Evolutionary conservation across 257 asterid genomes (phyloP), one percentile per base, ranked within the genome.

Genomic region (Nemophila menziesii): DNA sequence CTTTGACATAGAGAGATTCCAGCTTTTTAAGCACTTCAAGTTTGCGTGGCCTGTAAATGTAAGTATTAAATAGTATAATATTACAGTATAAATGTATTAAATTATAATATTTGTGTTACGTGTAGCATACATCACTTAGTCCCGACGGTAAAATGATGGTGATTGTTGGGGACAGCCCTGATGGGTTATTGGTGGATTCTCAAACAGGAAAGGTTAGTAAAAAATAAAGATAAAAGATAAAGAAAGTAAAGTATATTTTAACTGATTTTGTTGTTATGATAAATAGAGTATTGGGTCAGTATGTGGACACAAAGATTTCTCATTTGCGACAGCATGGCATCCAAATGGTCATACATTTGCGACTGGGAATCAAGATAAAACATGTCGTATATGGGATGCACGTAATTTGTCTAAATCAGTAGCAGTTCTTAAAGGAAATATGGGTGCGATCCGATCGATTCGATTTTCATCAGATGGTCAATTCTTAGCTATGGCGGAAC

Each of bases 281-380:
- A n/a, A n/a, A n/a, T 41, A 78, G 89, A 63, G 56, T 4, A 39
- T 78, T 27, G 72, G 60, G n/a, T 46, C 63, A 57, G 62, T 78
- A 42, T 62, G 55, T 4, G 89, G 89, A 40, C 89, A 78, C 56
- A 52, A 60, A 61, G 89, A 74, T 50, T 78, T 61, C 66, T 78
- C 89, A 7, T 78, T 74, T 16, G 89, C 89, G 15, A 73, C 87
- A 18, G 87, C 87, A 21, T 77, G 87, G 87, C 87, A 73, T 56
- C 82, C 80, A 20, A 66, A 70, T 18, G 89, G 89, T 19, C 18
- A 57, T 49, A 53, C 44, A 16, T 71, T 78, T 52, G 83, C 89
- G 54, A 78, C 89, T 0, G 89, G 89, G 42, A 78, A 78, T 65
- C 89, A 78, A 57, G 89, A 78, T 66, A 74, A 78, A 55, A 78